Percentiles rank a stretch among this genome's conserved stretches.
phyloP scores from a whole-genome alignment of 192 early-diverging fungal species.

The Thamnidium elegans region DNA sequence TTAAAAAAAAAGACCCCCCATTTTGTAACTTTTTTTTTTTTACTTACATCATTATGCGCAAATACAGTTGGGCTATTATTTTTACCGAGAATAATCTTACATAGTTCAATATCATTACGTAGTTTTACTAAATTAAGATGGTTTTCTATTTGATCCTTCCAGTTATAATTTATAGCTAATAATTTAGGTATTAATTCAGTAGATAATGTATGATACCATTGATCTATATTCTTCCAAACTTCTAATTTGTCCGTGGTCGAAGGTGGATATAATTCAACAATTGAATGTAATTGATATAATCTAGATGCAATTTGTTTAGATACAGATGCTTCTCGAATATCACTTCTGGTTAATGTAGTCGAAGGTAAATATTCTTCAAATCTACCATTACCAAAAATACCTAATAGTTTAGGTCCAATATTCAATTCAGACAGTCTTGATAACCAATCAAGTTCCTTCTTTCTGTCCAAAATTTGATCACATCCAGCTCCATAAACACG shows the following conservation, averaged over 20 bases:
- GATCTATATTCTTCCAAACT: slow-evolving; percentile 64
- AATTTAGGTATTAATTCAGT: slow-evolving; percentile 13
- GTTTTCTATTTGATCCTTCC: slow-evolving; percentile 18
- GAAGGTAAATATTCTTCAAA: slow-evolving; percentile 83
- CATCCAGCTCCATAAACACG: slow-evolving; percentile 82
- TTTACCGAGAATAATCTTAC: slow-evolving; percentile 35
- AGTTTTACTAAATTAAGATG: slow-evolving; percentile 50
- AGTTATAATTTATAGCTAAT: neutral
- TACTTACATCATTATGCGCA: slow-evolving; percentile 81
- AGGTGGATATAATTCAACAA: slow-evolving; percentile 63
- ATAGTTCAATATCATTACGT: slow-evolving; percentile 43
- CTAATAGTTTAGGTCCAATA: slow-evolving; percentile 72
- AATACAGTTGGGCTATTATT: slow-evolving; percentile 72
- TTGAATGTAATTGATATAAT: slow-evolving; percentile 68
- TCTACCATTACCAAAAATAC: slow-evolving; percentile 80
- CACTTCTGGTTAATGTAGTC: slow-evolving; percentile 62
- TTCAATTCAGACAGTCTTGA: slow-evolving; percentile 62
- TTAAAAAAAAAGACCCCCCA: neutral
- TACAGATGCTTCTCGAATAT: slow-evolving; percentile 61
- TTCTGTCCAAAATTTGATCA: slow-evolving; percentile 74
- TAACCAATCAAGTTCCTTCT: slow-evolving; percentile 80
- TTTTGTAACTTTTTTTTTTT: neutral
- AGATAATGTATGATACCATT: slow-evolving; percentile 47
- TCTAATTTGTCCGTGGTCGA: slow-evolving; percentile 46
- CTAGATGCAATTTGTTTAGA: slow-evolving; percentile 71